A percentile compares a stretch with the other conserved stretches of the same genome.
Conservation (phyloP, 805 yeast genomes). For the Pichia californica region DNA sequence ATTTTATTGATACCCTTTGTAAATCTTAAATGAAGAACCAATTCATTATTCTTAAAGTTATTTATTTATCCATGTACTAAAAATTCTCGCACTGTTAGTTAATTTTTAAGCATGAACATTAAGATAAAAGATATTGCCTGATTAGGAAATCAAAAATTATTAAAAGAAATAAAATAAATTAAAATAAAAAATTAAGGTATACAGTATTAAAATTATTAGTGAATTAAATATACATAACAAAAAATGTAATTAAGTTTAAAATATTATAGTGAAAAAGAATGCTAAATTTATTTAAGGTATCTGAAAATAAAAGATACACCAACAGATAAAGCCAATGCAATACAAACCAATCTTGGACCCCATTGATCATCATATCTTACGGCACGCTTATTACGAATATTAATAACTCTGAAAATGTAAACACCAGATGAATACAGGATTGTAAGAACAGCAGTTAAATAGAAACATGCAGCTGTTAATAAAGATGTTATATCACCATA, state of each 20-base stretch:
- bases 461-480: slow-evolving; percentile 82
- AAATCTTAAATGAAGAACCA: too few species aligned
- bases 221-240: neutral
- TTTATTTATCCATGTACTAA: too few species aligned
- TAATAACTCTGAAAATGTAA: slow-evolving; percentile 76
- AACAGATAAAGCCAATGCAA: slow-evolving; percentile 64
- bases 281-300: slow-evolving; percentile 31
- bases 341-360: slow-evolving; percentile 84
- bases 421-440: slow-evolving; percentile 64
- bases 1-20: too few species aligned
- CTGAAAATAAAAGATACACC: slow-evolving; percentile 54
- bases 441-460: slow-evolving; percentile 69
- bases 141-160: too few species aligned
- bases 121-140: too few species aligned
- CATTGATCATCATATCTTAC: slow-evolving; percentile 78
- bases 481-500: slow-evolving; percentile 75
- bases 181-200: too few species aligned
- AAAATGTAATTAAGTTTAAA: neutral
- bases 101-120: too few species aligned
- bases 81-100: too few species aligned
- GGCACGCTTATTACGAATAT: slow-evolving; percentile 77
- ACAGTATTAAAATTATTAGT: neutral
- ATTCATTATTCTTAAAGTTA: too few species aligned
- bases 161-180: too few species aligned
- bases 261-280: too few species aligned